Base-by-base conservation (phyloP, 331 rosid species). In the Telfairia occidentalis region DNA sequence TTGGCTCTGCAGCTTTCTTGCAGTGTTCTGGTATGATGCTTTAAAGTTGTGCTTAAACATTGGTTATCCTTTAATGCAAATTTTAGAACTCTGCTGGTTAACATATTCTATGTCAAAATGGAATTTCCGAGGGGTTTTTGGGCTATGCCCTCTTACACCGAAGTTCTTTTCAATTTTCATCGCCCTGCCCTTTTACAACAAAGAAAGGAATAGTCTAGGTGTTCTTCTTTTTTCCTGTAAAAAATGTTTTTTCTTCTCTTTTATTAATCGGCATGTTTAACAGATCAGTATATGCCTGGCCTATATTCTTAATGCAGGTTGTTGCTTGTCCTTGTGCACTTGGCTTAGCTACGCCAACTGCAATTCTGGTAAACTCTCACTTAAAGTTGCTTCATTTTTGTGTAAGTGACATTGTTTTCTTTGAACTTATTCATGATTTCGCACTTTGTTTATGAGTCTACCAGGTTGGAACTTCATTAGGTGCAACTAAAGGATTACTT, bases 291-390 rank as follows among this genome's bases (percentile, higher is more conserved):
- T 28, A 28, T 70, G 49, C 45, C 26, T 43, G 32, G 57, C n/a
- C 49, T 38, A 5, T 66, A 38, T 84, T 71, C 79, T 43, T 71
- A 46, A 52, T 74, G 81, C 91, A 94, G 98, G 98, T 94, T 74
- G 83, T 94, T 78, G 98, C 98, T 79, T 94, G 98, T 89, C 98
- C 98, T 1, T 94, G 98, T 87, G 98, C 98, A 37, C 96, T 94
- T 77, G 98, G 98, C 80, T 87, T 94, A 70, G 98, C 98, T 86
- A 94, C 98, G 73, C 98, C 97, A 59, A 94, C 97, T 54, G 98
- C 98, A 80, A 92, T 94, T 82, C 96, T 94, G 97, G 98, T 88
- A 89, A 79, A 59, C 61, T 81, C 77, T 74, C 66, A 82, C 42
- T 15, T 71, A 48, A 81, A 49, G 57, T 46, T 71, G 71, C 71